Conservation (phyloP, 2,329 filamentous ascomycete species). For the Aspergillus candidus region DNA sequence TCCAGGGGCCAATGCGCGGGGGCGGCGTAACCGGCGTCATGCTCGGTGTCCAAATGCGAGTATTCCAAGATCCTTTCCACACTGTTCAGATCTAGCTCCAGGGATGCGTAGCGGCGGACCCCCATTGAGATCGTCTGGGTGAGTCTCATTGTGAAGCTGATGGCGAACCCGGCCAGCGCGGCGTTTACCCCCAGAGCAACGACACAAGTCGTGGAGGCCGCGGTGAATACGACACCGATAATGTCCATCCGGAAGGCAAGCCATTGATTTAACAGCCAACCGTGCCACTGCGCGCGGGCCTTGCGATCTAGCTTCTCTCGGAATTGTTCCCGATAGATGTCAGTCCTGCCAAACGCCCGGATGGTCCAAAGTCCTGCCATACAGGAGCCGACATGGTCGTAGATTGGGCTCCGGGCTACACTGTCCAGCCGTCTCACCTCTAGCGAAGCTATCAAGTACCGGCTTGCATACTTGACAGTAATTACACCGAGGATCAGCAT, state of each 20-base stretch:
- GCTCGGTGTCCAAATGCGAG: too few species aligned
- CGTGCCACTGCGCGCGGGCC: constrained; percentile 40
- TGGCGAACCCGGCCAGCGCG: constrained; percentile 28
- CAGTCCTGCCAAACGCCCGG: constrained; percentile 61
- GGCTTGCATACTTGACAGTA: constrained; percentile 47
- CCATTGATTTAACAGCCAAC: constrained; percentile 69
- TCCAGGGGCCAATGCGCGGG: constrained; percentile 41
- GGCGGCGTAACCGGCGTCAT: constrained; percentile 55
- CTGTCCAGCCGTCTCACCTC: constrained; percentile 74
- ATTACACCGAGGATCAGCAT: constrained; percentile 53
- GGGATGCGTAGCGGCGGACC: too few species aligned
- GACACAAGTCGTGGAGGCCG: background rate
- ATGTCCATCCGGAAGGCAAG: constrained; percentile 53
- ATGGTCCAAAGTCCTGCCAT: constrained; percentile 69
- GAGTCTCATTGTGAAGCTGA: too few species aligned
- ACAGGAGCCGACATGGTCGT: constrained; percentile 70
- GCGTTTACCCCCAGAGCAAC: constrained; percentile 58
- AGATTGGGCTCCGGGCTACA: constrained; percentile 70
- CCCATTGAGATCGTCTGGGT: too few species aligned
- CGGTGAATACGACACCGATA: background rate
- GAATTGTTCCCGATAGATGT: too few species aligned
- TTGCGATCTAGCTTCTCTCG: too few species aligned
- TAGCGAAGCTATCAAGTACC: constrained; percentile 64
- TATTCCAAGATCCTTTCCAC: too few species aligned
- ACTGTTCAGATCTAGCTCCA: too few species aligned